Base-by-base conservation (phyloP, 257 asterid species). In the Nicotiana undulata region DNA sequence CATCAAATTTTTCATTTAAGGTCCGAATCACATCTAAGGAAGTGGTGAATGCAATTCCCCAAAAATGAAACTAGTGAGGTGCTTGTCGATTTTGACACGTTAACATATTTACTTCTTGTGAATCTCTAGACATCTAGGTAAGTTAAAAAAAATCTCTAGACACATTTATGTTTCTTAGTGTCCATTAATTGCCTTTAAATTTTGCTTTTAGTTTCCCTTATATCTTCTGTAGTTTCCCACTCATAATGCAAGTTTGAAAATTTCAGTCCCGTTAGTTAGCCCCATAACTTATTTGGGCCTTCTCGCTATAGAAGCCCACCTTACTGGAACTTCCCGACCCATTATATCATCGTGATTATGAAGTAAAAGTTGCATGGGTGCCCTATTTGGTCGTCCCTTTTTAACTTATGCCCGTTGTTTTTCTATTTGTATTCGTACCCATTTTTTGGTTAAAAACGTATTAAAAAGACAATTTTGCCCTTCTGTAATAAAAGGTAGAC, bases 101-200 rank as follows among this genome's bases (percentile, higher is more conserved):
- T 80, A 56, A 63, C 37, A 72, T 17, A 10, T 20, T 76, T 67
- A 29, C 37, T 11, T 59, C 49, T 70, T 55, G 87, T 77, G 67
- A 77, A 82, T 85, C 79, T 85, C 87, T 24, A 83, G 81, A 80
- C 67, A 40, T 46, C 52, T 46, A 46, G 52, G 52, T 8, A 32
- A 32, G 7, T 32, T 11, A 9, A 46, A 46, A 46, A 9, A 46
- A 46, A 46, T 9, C 13, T 46, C 52, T 11, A n/a, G 76, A 70
- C 32, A 20, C 77, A 70, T 44, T 70, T 70, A 70, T 72, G 37
- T 72, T 70, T 22, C 58, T 3, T 70, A 12, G 58, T 40, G 17
- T 18, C 11, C 60, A 70, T 72, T 72, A 46, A 72, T 72, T 72
- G 59, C 37, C 59, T 34, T 46, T 44, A 20, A 22, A 53, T 15